Conservation (phyloP, 2,329 filamentous ascomycete genomes). For the Trichoderma aggressivum region DNA sequence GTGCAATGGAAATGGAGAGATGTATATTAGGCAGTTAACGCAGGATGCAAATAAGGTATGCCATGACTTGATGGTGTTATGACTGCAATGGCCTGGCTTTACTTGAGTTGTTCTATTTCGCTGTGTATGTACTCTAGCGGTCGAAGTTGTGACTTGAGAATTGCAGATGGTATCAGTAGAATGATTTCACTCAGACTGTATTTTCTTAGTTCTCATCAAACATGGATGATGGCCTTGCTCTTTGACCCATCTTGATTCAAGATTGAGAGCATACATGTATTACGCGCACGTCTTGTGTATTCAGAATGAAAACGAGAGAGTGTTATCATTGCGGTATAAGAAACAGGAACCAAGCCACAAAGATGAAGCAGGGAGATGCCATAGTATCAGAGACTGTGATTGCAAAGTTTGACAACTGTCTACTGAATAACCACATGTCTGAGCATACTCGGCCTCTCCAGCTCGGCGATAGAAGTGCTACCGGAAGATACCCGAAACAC, state of each 20-base stretch:
- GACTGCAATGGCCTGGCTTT: background rate
- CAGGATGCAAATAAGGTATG: conserved; percentile 14
- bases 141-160: background rate
- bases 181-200: background rate
- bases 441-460: background rate
- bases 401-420: background rate
- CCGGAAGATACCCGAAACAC: background rate
- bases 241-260: background rate
- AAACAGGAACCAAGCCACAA: background rate
- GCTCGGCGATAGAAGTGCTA: background rate
- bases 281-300: too few species aligned
- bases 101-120: background rate
- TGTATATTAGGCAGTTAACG: conserved; percentile 20
- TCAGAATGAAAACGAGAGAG: background rate
- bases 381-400: background rate
- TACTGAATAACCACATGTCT: background rate
- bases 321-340: background rate
- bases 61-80: conserved; percentile 9
- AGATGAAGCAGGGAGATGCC: background rate
- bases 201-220: background rate
- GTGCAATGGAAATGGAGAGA: conserved; percentile 10
- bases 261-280: background rate
- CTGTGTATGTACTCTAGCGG: background rate
- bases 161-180: background rate
- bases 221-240: background rate